Evolutionary conservation across 352 stramenopile species (phyloP).

Genomic region (Phytophthora tentaculata): DNA sequence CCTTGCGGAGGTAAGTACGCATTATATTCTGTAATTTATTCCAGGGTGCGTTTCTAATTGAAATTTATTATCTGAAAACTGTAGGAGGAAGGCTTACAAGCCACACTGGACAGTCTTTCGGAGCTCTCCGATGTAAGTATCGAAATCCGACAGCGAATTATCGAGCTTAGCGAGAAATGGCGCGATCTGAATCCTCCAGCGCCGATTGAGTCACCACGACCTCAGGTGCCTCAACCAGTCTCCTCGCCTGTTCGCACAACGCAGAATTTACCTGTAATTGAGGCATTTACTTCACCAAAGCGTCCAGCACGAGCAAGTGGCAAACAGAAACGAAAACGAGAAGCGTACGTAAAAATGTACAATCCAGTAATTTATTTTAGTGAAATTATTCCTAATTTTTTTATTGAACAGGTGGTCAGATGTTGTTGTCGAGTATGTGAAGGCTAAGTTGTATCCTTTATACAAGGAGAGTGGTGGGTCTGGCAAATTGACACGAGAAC

Average conservation of each 20-base stretch:
- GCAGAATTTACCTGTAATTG: conserved; percentile 48
- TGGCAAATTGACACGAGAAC: conserved; percentile 71
- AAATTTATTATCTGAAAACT: conserved; percentile 1
- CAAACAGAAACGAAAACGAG: conserved; percentile 55
- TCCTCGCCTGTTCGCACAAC: conserved; percentile 19
- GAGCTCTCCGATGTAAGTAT: conserved; percentile 38
- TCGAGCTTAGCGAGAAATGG: conserved; percentile 50
- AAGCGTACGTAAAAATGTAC: conserved; percentile 62
- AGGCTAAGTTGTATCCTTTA: conserved; percentile 78
- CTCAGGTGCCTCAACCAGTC: conserved; percentile 19
- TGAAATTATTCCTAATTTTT: too few species aligned
- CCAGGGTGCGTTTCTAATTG: background rate
- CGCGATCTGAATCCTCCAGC: conserved; percentile 48
- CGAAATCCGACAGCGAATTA: conserved; percentile 47
- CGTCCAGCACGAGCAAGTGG: conserved; percentile 30
- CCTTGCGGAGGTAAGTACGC: conserved; percentile 57
- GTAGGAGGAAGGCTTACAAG: conserved; percentile 47
- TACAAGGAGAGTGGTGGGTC: conserved; percentile 66
- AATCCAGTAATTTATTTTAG: too few species aligned
- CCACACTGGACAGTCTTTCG: conserved; percentile 40
- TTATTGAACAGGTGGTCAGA: conserved; percentile 53
- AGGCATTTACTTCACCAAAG: conserved; percentile 50
- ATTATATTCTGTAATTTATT: background rate
- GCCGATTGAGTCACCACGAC: conserved; percentile 10
- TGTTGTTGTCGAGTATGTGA: conserved; percentile 78